Percentiles rank a stretch among this genome's conserved stretches.
Conservation (phyloP, 495 filamentous ascomycete species). For the Thozetella sp. region DNA sequence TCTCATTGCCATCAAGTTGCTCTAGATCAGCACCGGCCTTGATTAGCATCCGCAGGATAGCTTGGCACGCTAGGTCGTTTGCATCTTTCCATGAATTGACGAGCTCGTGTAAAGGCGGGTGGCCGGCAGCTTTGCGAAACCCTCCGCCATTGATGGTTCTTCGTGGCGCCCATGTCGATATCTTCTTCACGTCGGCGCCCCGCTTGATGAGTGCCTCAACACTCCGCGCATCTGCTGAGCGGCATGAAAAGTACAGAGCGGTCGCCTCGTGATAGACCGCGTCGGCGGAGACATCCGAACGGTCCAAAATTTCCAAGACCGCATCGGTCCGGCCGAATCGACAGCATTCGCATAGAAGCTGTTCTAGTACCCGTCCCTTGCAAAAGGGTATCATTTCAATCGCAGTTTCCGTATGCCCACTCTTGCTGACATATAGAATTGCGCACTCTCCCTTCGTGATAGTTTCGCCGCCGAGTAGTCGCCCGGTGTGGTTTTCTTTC, state of each 20-base stretch:
- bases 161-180: background rate
- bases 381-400: slow-evolving; percentile 15
- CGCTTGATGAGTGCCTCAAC: slow-evolving; percentile 3
- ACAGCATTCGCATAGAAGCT: slow-evolving; percentile 7
- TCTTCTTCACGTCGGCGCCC: background rate
- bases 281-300: slow-evolving; percentile 4
- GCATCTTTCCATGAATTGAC: background rate
- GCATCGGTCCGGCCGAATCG: slow-evolving; percentile 1
- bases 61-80: slow-evolving; percentile 2
- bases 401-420: slow-evolving; percentile 15
- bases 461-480: slow-evolving; percentile 2
- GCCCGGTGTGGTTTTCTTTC: slow-evolving; percentile 7
- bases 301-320: slow-evolving; percentile 5
- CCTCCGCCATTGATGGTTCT: background rate
- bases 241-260: slow-evolving; percentile 6
- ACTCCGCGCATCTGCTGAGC: background rate
- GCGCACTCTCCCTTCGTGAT: slow-evolving; percentile 11
- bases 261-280: slow-evolving; percentile 6
- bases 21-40: slow-evolving; percentile 17
- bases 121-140: background rate
- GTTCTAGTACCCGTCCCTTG: background rate
- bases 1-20: slow-evolving; percentile 9
- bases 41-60: slow-evolving; percentile 10
- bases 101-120: background rate
- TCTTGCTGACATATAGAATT: slow-evolving; percentile 16